Evolutionary conservation across 2,329 filamentous ascomycete species (phyloP).

Genomic region (Allantophomopsis cytisporea): DNA sequence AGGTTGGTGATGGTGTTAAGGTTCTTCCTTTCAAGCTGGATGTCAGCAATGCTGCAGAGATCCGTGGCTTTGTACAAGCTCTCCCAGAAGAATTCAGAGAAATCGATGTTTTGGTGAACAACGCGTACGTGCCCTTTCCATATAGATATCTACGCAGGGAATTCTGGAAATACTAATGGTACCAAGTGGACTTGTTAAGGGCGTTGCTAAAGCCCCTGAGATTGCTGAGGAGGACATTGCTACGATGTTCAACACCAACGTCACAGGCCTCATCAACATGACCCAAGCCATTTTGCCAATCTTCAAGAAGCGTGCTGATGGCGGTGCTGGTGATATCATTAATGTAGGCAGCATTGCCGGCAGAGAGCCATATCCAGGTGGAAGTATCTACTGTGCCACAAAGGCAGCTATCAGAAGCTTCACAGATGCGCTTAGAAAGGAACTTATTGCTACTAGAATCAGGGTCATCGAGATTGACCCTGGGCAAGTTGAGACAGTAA

Average conservation of each 20-base stretch:
- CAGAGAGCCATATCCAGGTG: conserved; percentile 71
- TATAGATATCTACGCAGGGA: background rate
- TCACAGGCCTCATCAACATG: conserved; percentile 90
- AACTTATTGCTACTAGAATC: conserved; percentile 69
- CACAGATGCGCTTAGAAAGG: conserved; percentile 69
- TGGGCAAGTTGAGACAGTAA: conserved; percentile 78
- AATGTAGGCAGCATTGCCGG: conserved; percentile 92
- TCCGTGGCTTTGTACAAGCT: conserved; percentile 56
- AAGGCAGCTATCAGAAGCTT: conserved; percentile 83
- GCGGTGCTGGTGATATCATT: conserved; percentile 83
- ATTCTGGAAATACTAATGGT: conserved; percentile 5
- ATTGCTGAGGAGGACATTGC: conserved; percentile 74
- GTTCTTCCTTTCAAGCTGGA: conserved; percentile 77
- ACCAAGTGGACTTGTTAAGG: conserved; percentile 71
- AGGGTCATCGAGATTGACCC: conserved; percentile 82
- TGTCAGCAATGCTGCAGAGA: conserved; percentile 65
- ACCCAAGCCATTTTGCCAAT: conserved; percentile 81
- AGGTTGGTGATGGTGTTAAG: conserved; percentile 69
- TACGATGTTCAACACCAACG: conserved; percentile 85
- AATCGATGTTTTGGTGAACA: conserved; percentile 87
- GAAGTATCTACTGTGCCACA: conserved; percentile 84
- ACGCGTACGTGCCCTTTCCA: conserved; percentile 55
- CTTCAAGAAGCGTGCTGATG: conserved; percentile 56
- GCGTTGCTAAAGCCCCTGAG: conserved; percentile 71
- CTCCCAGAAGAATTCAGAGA: conserved; percentile 74